These are phyloP conservation scores for Curvularia spicifera DNA, from an alignment of 2,329 filamentous ascomycete genomes.

Conservation along the genomic window DNA sequence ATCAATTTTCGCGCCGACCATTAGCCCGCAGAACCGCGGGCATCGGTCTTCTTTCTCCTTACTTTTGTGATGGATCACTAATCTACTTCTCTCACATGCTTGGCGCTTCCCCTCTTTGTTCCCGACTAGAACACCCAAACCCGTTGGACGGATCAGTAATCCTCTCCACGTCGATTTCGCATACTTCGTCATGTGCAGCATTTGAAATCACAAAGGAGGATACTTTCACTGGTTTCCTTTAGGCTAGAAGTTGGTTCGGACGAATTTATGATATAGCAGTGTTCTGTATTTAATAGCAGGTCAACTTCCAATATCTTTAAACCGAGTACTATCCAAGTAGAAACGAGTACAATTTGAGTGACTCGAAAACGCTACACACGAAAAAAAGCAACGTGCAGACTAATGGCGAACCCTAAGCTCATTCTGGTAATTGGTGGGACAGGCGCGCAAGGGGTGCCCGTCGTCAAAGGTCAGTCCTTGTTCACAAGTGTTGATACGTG, in stretches of 20 bases:
- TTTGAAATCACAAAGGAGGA: not conserved
- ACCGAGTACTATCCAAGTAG: not conserved
- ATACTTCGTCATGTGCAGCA: not conserved
- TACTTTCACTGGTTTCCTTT: not conserved
- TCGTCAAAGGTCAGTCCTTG: constrained; percentile 12
- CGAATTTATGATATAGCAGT: not conserved
- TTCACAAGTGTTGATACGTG: not conserved
- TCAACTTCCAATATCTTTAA: not conserved
- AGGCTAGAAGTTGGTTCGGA: not conserved
- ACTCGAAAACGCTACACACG: not conserved
- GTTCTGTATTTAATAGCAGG: not conserved
- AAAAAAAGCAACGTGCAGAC: not conserved
- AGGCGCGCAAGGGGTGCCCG: constrained; percentile 33
- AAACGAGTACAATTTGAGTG: not conserved
- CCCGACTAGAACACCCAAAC: not conserved
- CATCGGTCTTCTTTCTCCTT: not conserved
- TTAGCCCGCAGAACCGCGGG: not conserved
- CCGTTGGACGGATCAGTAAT: not conserved
- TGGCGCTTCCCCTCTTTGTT: not conserved
- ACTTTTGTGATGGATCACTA: not conserved
- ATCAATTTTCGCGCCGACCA: not conserved
- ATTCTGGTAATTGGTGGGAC: constrained; percentile 35
- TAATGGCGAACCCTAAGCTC: not conserved
- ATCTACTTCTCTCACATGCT: not conserved
- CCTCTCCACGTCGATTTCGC: not conserved